These are phyloP conservation scores for Desmodesmus armatus DNA, from an alignment of 139 green algal species.

Conservation along the genomic window DNA sequence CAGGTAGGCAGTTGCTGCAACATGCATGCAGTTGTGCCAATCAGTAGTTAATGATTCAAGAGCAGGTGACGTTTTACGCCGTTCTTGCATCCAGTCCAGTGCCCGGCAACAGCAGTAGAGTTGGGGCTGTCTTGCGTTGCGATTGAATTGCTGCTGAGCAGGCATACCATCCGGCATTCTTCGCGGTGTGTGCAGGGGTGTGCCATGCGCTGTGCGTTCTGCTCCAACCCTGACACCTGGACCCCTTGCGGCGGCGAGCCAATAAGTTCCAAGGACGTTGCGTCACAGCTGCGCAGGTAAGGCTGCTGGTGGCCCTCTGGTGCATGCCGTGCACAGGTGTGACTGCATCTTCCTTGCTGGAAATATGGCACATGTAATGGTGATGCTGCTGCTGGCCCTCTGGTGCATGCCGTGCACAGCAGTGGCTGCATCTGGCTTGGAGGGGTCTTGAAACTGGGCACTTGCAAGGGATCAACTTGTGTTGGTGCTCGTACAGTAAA, in stretches of 20 bases:
- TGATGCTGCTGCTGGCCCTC: too few relatives aligned
- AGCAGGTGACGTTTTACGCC: not conserved
- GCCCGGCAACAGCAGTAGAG: not conserved
- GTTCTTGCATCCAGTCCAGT: not conserved
- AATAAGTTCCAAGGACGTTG: conserved; percentile 40
- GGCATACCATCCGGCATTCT: too few relatives aligned
- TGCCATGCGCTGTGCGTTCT: conserved; percentile 79
- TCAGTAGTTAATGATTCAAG: not conserved
- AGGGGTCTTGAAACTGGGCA: not conserved
- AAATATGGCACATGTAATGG: too few relatives aligned
- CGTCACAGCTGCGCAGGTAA: not conserved
- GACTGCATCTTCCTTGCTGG: too few relatives aligned
- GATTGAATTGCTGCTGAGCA: not conserved
- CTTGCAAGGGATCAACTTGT: too few relatives aligned
- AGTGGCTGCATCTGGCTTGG: not conserved
- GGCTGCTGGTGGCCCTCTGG: too few relatives aligned
- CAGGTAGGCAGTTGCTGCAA: conserved; percentile 7
- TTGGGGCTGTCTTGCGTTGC: not conserved
- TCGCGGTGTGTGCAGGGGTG: conserved; percentile 72
- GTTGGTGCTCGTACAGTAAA: too few relatives aligned
- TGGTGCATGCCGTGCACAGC: too few relatives aligned
- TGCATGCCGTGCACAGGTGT: too few relatives aligned
- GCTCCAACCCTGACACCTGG: conserved; percentile 70
- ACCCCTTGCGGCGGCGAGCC: conserved; percentile 11
- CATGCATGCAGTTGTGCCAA: not conserved